Evolutionary conservation across 2,329 filamentous ascomycete genomes (phyloP), one percentile per base, ranked within the genome.

Genomic region (Colletotrichum sp.): DNA sequence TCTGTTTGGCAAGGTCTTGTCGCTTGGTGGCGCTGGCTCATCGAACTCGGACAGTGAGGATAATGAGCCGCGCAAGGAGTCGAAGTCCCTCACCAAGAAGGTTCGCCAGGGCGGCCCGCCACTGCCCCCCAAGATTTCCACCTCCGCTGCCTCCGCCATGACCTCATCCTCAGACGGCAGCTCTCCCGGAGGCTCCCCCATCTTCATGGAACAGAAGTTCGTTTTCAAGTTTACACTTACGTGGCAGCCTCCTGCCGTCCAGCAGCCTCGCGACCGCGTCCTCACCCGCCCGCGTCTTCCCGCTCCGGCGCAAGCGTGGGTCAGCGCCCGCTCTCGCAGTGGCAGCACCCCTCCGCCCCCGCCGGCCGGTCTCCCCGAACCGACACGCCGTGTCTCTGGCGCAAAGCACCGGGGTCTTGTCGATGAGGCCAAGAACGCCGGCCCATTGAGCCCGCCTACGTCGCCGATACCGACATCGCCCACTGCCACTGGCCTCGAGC

Each of bases 211-310:
- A 81, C 85, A 89, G 82, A 87, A 89, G 78, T 95, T 91, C 80
- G 89, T 92, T 75, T 96, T 96, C 87, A 94, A 93, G 77, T 96
- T 96, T 80, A 92, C 93, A 12, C 88, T 96, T 3, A 93, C 94
- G 75, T 93, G 91, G 89, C 88, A 92, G 55, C 85, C 89, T 65
- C 81, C 85, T 8, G 90, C 90, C 28, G 83, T 88, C 24, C 88
- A 90, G 77, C 88, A 90, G 68, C 86, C 87, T 1, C 90, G 90
- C 5, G 90, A 93, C 55, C 90, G 92, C 5, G 89, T 93, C n/a
- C 86, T 96, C 24, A 89, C 88, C 26, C 90, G 92, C 7, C 95
- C 95, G 2, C 89, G 93, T 15, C 89, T 97, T 6, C 95, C 95
- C 0, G 88, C 89, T 5, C 90, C 93, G 0, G 94, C 95, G 0